phyloP scores from a whole-genome alignment of 108 stramenopile genomes.

The Craspedostauros australis region DNA sequence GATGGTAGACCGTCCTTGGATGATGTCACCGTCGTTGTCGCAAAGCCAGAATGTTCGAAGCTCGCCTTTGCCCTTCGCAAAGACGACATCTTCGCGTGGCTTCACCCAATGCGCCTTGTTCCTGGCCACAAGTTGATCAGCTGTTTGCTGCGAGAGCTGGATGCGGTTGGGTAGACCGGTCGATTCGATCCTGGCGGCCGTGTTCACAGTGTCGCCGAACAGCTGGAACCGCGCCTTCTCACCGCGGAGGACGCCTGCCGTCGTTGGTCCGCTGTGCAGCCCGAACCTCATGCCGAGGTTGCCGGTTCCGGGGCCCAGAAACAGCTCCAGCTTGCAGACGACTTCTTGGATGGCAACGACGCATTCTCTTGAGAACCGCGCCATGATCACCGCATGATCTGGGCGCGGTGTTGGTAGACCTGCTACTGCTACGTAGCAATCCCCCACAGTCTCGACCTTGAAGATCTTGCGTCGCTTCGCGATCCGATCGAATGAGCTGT shows the following conservation, averaged over 20 bases:
- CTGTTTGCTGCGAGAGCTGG: conserved; percentile 36
- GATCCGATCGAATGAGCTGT: conserved; percentile 6
- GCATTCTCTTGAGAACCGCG: conserved; percentile 35
- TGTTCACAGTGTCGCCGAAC: conserved; percentile 56
- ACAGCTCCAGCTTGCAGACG: conserved; percentile 9
- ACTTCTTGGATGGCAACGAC: conserved; percentile 19
- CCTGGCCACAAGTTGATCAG: conserved; percentile 16
- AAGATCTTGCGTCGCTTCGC: conserved; percentile 5
- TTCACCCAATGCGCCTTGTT: conserved; percentile 27
- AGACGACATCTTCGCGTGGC: conserved; percentile 24
- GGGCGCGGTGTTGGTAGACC: conserved; percentile 12
- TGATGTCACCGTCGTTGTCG: background rate
- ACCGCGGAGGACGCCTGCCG: conserved; percentile 48
- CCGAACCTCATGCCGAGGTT: conserved; percentile 41
- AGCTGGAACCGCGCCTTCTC: conserved; percentile 43
- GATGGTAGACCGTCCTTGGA: background rate
- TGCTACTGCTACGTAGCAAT: conserved; percentile 43
- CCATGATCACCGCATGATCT: conserved; percentile 48
- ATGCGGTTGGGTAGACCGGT: conserved; percentile 23
- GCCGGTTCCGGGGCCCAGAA: conserved; percentile 28
- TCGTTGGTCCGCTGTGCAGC: conserved; percentile 44
- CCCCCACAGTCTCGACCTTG: conserved; percentile 31
- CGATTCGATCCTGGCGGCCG: conserved; percentile 40
- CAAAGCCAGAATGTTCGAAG: conserved; percentile 43
- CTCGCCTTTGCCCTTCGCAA: conserved; percentile 47